Percentiles rank a stretch among this genome's conserved stretches.
phyloP scores from a whole-genome alignment of 257 asterid species.

The Salvia miltiorrhiza region DNA sequence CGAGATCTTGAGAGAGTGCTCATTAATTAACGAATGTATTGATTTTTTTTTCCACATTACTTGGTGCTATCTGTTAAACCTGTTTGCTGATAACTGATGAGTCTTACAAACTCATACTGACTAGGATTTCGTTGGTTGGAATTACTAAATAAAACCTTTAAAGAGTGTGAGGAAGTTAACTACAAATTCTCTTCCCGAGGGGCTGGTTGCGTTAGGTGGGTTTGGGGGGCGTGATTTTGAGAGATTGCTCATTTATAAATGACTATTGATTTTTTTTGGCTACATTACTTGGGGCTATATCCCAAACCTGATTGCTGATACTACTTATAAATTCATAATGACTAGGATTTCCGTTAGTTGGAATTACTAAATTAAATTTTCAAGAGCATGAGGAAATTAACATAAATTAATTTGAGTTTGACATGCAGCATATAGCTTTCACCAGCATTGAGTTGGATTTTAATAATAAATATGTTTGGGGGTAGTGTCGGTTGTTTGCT shows the following conservation, averaged over 20 bases:
- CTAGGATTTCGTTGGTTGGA: neutral
- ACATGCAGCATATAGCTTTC: slow-evolving; percentile 2
- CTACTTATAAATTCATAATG: neutral
- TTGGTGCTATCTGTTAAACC: neutral
- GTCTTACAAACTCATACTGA: neutral
- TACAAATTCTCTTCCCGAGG: neutral
- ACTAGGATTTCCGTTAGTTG: neutral
- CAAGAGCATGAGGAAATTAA: neutral
- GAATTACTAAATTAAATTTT: neutral
- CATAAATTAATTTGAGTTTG: slow-evolving; percentile 3
- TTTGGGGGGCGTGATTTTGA: neutral
- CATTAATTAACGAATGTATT: neutral
- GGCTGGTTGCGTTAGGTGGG: neutral
- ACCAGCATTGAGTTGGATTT: neutral
- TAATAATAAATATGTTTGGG: neutral
- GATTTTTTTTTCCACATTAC: neutral
- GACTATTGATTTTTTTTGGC: neutral
- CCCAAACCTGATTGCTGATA: neutral
- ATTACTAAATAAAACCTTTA: neutral
- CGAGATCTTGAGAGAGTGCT: neutral
- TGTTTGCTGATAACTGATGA: neutral
- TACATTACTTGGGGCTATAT: neutral
- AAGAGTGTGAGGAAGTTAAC: neutral
- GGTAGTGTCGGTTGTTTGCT: neutral
- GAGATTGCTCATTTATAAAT: neutral